These are phyloP conservation scores for Ustilago hordei DNA, from an alignment of 1,284 basidiomycete species.

Conservation along the genomic window DNA sequence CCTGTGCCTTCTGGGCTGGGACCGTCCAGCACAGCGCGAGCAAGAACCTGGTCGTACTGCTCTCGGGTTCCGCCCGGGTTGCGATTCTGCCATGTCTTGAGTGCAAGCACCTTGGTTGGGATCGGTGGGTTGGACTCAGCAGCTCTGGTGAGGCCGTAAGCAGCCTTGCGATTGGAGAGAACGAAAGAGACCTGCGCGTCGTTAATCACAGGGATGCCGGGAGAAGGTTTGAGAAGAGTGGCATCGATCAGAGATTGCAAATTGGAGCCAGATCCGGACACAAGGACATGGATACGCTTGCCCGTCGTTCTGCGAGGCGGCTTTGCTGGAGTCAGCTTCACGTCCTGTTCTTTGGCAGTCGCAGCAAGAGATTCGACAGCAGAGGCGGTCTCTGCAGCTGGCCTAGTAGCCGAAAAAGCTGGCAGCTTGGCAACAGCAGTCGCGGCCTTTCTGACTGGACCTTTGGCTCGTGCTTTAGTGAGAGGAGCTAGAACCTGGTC, in stretches of 20 bases:
- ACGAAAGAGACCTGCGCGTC: slow-evolving; percentile 82
- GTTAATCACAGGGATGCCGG: slow-evolving; percentile 47
- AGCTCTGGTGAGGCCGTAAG: slow-evolving; percentile 88
- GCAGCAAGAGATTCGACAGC: slow-evolving; percentile 4
- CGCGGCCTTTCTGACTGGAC: slow-evolving; percentile 21
- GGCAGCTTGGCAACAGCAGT: slow-evolving; percentile 19
- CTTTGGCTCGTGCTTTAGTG: slow-evolving; percentile 36
- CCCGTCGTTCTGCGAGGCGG: slow-evolving; percentile 51
- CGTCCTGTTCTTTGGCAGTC: slow-evolving; percentile 5
- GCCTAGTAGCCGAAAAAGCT: background rate
- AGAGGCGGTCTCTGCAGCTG: slow-evolving; percentile 1
- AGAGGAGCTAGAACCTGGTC: slow-evolving; percentile 34
- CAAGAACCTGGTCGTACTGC: slow-evolving; percentile 89
- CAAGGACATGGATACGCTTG: slow-evolving; percentile 65
- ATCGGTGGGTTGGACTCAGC: slow-evolving; percentile 77
- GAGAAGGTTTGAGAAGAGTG: slow-evolving; percentile 75
- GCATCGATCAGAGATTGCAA: slow-evolving; percentile 96
- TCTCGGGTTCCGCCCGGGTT: slow-evolving; percentile 78
- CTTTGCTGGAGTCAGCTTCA: slow-evolving; percentile 13
- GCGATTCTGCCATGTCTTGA: slow-evolving; percentile 85
- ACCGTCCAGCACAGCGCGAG: slow-evolving; percentile 75
- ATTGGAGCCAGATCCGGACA: slow-evolving; percentile 77
- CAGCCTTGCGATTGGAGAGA: slow-evolving; percentile 90
- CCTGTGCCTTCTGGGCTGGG: slow-evolving; percentile 32
- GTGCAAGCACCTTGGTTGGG: slow-evolving; percentile 83